Base-by-base conservation (phyloP, 1,284 basidiomycete species). In the Bjerkandera adusta region DNA sequence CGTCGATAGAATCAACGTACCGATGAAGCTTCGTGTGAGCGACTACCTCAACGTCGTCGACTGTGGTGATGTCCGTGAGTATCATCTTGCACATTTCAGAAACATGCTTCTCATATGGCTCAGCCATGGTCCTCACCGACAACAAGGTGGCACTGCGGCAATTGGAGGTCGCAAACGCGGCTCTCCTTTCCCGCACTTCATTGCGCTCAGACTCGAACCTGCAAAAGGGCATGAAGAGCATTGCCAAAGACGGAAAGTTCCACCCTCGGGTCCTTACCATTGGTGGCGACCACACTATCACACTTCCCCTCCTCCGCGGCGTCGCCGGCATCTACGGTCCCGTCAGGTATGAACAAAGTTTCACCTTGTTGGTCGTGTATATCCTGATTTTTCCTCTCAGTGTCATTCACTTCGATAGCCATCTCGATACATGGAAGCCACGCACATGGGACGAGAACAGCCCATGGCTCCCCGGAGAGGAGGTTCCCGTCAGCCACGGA, bases 371-470 rank as follows among this genome's bases (percentile, higher is more conserved):
- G 34, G n/a, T 8, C 34, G 34, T n/a, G 20, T 25, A 45, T 30
- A 41, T n/a, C 25, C 12, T 8, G 4, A 45, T 38, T 33, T 12
- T 22, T 15, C 5, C 15, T 24, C 40, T 8, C 41, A 63, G 66
- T 27, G 69, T 71, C 2, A 67, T 72, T 11, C 70, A 72, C 57
- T 71, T 70, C 44, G 70, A 72, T 45, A 65, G 66, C 25, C 68
- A 70, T 48, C 53, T 70, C 12, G 64, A 67, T 38, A 65, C 65
- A 4, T 67, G 65, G 63, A 61, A 59, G 49, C 65, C 65, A n/a
- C n/a, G n/a, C n/a, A n/a, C 1, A 57, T 50, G 45, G 48, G 43
- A 47, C 30, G 50, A 57, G 7, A 48, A 51, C 39, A 53, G 62
- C 27, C 65, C 65, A 11, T 66, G 64, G 65, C 56, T 67, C 5